Evolutionary conservation across 169 alveolate species (phyloP), one percentile per base, ranked within the genome.

Genomic region (Besnoitia besnoiti): DNA sequence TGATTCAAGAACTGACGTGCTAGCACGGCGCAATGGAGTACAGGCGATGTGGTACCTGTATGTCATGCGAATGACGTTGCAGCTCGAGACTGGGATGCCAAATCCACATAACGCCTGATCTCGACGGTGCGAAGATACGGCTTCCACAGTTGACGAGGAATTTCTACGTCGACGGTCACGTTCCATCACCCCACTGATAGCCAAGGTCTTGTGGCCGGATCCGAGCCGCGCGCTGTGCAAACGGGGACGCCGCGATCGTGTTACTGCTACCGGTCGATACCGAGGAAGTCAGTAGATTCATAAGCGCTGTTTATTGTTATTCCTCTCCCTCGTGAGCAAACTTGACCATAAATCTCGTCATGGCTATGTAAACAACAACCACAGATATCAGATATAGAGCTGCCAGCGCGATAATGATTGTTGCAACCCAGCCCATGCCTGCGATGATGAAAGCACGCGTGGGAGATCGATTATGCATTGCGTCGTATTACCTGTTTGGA

Each of bases 161-260:
- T 94, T 98, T 98, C 92, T 98, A 97, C 88, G 99, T 98, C 50
- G 99, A 98, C 96, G 99, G 99, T 4, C 98, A 98, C 92, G 97
- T 96, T 40, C 99, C 99, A 21, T 93, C 96, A 62, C 99, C 99
- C 7, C 99, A 98, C 95, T 98, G 89, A 95, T 67, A 42, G 49
- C 33, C 27, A n/a, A n/a, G n/a, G n/a, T n/a, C n/a, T n/a, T n/a
- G n/a, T n/a, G n/a, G n/a, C n/a, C n/a, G n/a, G n/a, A n/a, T n/a
- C n/a, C n/a, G n/a, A n/a, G n/a, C n/a, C n/a, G n/a, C n/a, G n/a
- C n/a, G n/a, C n/a, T n/a, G n/a, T n/a, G n/a, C n/a, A n/a, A n/a
- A n/a, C n/a, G n/a, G n/a, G n/a, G n/a, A n/a, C n/a, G n/a, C n/a
- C n/a, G n/a, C n/a, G n/a, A n/a, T n/a, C n/a, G n/a, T n/a, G n/a